Percentiles rank a stretch among this genome's conserved stretches.
These are phyloP conservation scores for Heliamphora pulchella DNA, from an alignment of 179 eudicot species.

Conservation along the genomic window DNA sequence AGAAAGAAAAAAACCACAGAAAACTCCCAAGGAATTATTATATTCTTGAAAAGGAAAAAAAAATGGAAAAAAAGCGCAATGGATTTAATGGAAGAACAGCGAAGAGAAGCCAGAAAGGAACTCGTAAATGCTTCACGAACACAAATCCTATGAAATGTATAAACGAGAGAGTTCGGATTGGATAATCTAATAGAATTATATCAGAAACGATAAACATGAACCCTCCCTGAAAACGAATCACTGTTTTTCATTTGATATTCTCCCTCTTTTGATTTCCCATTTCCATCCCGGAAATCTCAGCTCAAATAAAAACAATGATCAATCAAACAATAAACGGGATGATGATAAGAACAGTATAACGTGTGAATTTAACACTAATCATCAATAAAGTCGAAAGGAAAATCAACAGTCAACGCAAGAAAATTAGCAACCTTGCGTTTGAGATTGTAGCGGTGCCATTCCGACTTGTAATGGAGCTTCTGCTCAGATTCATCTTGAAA, in stretches of 20 bases:
- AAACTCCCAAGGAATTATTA: not conserved
- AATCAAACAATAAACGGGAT: not conserved
- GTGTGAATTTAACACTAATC: not conserved
- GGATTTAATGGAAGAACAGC: not conserved
- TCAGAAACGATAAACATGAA: too few species aligned
- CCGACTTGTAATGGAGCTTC: slow-evolving; percentile 87
- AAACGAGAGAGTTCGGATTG: not conserved
- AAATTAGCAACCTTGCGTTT: slow-evolving; percentile 70
- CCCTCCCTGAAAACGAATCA: too few species aligned
- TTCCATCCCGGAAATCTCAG: not conserved
- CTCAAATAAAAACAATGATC: not conserved
- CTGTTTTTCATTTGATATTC: too few species aligned
- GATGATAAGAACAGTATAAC: not conserved
- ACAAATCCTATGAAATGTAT: not conserved
- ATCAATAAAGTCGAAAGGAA: slow-evolving; percentile 1
- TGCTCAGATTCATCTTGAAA: slow-evolving; percentile 59
- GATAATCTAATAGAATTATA: too few species aligned
- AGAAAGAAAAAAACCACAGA: not conserved
- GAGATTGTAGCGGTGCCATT: slow-evolving; percentile 98
- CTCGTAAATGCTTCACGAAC: not conserved
- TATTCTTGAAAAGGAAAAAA: not conserved
- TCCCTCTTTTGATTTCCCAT: not conserved
- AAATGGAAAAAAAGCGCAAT: too few species aligned
- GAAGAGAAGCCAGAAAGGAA: not conserved
- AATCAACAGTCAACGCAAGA: not conserved